Evolutionary conservation across 805 yeast genomes (phyloP), one percentile per base, ranked within the genome.

Genomic region (Soucietia sequanensis): DNA sequence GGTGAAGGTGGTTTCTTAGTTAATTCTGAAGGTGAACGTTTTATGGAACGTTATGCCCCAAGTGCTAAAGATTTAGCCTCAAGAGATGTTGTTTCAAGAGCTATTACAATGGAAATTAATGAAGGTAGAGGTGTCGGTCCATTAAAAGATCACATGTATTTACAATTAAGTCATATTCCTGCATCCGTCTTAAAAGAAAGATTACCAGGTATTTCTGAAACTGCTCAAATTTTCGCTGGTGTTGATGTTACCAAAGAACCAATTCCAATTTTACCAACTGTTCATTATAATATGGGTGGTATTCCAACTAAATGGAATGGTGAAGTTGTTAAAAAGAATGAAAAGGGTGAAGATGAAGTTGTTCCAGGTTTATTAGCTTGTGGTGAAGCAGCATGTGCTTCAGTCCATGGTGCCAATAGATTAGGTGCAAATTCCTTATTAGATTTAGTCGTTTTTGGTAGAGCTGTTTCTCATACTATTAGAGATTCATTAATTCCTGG

Each of bases 91-190:
- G 99, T 91, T 37, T 89, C 97, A 24, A 81, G 99, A 70, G 95
- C 99, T 50, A 93, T 91, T 68, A 91, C 99, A 41, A 80, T 93
- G 89, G 99, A 91, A 73, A 91, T 91, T 61, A 87, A 95, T 62
- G 98, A 87, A 52, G 98, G 98, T 56, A 86, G 99, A 72, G 99
- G 99, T 80, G 98, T 91, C 42, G 99, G 99, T 55, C 89, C 95
- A 54, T 76, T 77, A 56, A 86, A 85, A 70, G 99, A 91, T 68
- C 99, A 93, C 77, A 85, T 93, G 80, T 82, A 61, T 75, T 78
- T 91, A 63, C 99, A 91, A 75, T 78, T 91, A 63, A 81, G 90
- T 39, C 99, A 91, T 63, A 73, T 91, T 58, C 99, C 99, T 35
- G 84, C 96, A 28, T 69, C 83, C 37, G 96, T 91, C 30, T 75